Evolutionary conservation across 768 basidiomycete species (phyloP), one percentile per base, ranked within the genome.

Genomic region (Rhizopogon sp.): DNA sequence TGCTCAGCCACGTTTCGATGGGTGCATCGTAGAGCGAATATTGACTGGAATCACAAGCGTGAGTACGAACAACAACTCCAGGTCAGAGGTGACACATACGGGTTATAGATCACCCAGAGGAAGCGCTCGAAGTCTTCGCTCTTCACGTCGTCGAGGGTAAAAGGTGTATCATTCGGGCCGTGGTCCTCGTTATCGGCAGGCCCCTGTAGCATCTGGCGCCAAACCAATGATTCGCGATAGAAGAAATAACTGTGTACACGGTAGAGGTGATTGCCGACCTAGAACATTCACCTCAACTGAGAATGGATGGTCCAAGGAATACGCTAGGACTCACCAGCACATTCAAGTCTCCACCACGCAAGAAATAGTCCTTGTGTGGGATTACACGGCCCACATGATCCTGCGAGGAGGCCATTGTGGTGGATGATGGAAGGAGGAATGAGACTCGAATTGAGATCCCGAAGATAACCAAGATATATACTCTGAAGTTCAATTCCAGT

Each of bases 91-190:
- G 28, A 8, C 2, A 62, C 76, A 59, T 57, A 82, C 79, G 75
- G 74, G 43, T 83, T 81, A 50, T 84, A 84, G 59, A 82, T 82
- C 0, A 83, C 74, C 76, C 80, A 82, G 0, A 83, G 63, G 0
- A 84, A 74, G 0, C 64, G 65, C 0, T 74, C 74, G 50, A 84
- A 83, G 0, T 79, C 72, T 0, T 65, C 55, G 0, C 69, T 60
- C 0, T 65, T 69, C 4, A 76, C 70, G 2, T 76, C 61, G 3
- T 76, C 60, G 3, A 52, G 28, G 6, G 59, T 66, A 0, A 52
- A 64, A 0, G 61, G 64, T 4, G 51, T 50, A 0, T 25, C 39
- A 0, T 60, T 52, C 13, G 47, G 7, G 35, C 47, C 33, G 14
- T 22, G 47, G 6, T 49, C 46, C 33, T 20, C 31, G 13, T 31